These are phyloP conservation scores for Penicillium soppii DNA, from an alignment of 495 filamentous ascomycete genomes.

Conservation along the genomic window DNA sequence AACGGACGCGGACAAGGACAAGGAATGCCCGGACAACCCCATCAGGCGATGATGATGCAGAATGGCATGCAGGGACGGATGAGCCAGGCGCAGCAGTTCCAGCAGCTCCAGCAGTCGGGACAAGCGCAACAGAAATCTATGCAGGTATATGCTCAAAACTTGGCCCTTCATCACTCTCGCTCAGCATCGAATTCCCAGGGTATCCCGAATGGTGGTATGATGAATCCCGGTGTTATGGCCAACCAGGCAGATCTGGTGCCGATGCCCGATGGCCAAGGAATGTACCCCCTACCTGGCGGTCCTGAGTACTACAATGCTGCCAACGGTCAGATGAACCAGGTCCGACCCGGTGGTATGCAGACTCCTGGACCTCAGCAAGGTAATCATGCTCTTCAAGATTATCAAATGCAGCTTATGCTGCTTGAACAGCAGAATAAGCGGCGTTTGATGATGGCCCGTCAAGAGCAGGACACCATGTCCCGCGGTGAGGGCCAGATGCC, in stretches of 20 bases:
- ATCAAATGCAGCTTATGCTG: slow-evolving; percentile 99
- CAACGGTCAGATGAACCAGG: slow-evolving; percentile 58
- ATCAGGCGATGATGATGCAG: slow-evolving; percentile 63
- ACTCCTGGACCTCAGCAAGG: slow-evolving; percentile 59
- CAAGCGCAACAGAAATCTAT: slow-evolving; percentile 76
- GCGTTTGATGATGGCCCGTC: slow-evolving; percentile 91
- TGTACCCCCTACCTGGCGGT: slow-evolving; percentile 44
- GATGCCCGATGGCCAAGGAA: slow-evolving; percentile 62
- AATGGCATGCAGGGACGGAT: slow-evolving; percentile 75
- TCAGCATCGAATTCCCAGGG: slow-evolving; percentile 63
- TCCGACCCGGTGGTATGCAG: slow-evolving; percentile 49
- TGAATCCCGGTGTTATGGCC: slow-evolving; percentile 55
- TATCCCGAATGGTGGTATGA: slow-evolving; percentile 65
- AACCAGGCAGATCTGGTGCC: slow-evolving; percentile 81
- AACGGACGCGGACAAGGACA: slow-evolving; percentile 74
- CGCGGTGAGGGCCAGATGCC: slow-evolving; percentile 60
- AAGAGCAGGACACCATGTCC: slow-evolving; percentile 83
- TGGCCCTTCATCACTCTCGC: slow-evolving; percentile 72
- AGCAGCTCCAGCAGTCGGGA: slow-evolving; percentile 60
- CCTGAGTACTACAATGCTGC: slow-evolving; percentile 68
- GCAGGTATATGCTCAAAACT: slow-evolving; percentile 79
- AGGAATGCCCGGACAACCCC: slow-evolving; percentile 69
- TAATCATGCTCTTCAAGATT: slow-evolving; percentile 95
- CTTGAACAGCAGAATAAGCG: slow-evolving; percentile 99
- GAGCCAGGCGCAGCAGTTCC: slow-evolving; percentile 74